Evolutionary conservation across 2,329 filamentous ascomycete genomes (phyloP).

Genomic region (Fusarium albidum): DNA sequence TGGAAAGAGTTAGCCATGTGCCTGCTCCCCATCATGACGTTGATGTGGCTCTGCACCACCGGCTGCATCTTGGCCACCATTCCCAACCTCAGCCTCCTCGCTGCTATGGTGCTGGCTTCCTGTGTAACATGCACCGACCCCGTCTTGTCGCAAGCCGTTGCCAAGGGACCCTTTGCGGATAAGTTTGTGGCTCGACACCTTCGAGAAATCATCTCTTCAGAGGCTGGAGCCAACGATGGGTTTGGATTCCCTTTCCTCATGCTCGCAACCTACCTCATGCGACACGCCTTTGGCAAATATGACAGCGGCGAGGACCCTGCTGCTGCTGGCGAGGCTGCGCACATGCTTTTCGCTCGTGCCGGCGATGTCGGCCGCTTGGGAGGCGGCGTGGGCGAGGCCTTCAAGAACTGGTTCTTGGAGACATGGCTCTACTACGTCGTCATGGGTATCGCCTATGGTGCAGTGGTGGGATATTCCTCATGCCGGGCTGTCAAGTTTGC

Average conservation of each 20-base stretch:
- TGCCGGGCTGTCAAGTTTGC: constrained; percentile 56
- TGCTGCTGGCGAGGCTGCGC: background rate
- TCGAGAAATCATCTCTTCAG: constrained; percentile 68
- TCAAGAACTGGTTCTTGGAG: constrained; percentile 67
- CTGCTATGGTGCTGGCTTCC: constrained; percentile 65
- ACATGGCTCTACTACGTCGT: constrained; percentile 68
- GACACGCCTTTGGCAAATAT: constrained; percentile 55
- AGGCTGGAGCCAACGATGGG: constrained; percentile 69
- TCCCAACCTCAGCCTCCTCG: constrained; percentile 61
- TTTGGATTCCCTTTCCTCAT: constrained; percentile 70
- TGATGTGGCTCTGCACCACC: constrained; percentile 68
- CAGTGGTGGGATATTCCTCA: constrained; percentile 56
- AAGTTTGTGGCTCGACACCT: constrained; percentile 66
- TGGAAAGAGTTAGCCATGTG: constrained; percentile 64
- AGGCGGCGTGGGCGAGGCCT: constrained; percentile 58
- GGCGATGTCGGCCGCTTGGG: constrained; percentile 59
- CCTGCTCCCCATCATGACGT: constrained; percentile 66
- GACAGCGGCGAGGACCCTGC: constrained; percentile 10
- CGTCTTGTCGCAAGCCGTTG: constrained; percentile 68
- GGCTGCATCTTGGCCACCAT: constrained; percentile 63
- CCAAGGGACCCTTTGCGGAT: constrained; percentile 68
- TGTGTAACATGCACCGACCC: constrained; percentile 70
- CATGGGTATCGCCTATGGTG: constrained; percentile 61
- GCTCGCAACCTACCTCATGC: constrained; percentile 64
- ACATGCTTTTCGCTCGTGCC: constrained; percentile 31